Base-by-base conservation (phyloP, 176 grass and related monocot species). In the Cenchrus fungigraminus region DNA sequence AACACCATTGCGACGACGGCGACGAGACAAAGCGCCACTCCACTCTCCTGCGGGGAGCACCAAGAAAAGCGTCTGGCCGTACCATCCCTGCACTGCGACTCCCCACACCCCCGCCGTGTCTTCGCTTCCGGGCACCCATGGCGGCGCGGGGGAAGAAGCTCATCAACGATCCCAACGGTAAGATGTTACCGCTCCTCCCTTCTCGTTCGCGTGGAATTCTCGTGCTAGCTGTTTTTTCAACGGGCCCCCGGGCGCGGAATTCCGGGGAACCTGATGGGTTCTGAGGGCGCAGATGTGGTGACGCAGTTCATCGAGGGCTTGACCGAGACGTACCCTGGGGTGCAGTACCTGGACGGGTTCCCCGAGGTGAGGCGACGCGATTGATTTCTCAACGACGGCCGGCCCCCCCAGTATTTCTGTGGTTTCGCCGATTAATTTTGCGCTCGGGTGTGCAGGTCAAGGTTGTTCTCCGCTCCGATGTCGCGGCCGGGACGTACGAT, bases 251-350 rank as follows among this genome's bases (percentile, higher is more conserved):
- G 66, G 14, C 34, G 42, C 72, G 14, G 22, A 25, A 44, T 81
- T 81, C 50, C 55, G 50, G n/a, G 50, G 32, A 69, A 6, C 20
- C 40, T 70, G 79, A 81, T 25, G 81, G 92, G 84, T 61, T 82
- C 91, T 60, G 67, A 82, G 61, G 76, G 63, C 31, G 86, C 79
- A 99, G 97, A 90, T 89, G 97, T 96, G 70, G 97, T 96, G 75
- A 96, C 88, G 45, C 84, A 99, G 86, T 99, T 99, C 59, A 92
- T 99, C 77, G 97, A 96, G 82, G 97, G 97, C 73, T 87, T 95
- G 78, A 93, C 88, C 50, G 84, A 81, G 78, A 84, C 85, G 29
- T 95, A 92, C 87, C 87, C 93, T 31, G 82, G 82, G 12, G n/a
- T 92, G 83, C 90, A 95, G 85, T 90, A 90, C 75, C 68, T 95